Conservation (phyloP, 768 basidiomycete genomes). For the Podaxis sp. region DNA sequence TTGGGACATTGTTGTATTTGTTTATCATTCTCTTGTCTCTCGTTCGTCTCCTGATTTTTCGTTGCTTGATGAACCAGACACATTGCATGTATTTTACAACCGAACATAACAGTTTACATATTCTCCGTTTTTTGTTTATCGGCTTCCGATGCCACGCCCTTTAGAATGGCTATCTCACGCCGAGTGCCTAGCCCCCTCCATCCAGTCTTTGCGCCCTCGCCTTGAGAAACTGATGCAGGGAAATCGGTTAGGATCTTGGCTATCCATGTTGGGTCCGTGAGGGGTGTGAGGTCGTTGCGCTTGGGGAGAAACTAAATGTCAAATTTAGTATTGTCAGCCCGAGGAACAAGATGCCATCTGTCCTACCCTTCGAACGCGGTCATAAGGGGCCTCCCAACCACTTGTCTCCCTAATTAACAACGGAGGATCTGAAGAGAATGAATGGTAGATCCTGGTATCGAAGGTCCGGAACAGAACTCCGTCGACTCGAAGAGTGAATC, state of each 20-base stretch:
- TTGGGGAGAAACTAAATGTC: constrained; percentile 54
- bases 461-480: constrained; percentile 86
- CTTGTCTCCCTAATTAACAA: constrained; percentile 73
- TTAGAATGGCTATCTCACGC: constrained; percentile 47
- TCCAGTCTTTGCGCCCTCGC: constrained; percentile 63
- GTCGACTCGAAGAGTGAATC: constrained; percentile 94
- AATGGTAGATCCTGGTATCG: constrained; percentile 89
- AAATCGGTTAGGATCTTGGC: constrained; percentile 64
- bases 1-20: background rate
- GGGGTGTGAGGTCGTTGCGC: constrained; percentile 78
- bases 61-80: constrained; percentile 9
- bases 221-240: constrained; percentile 52
- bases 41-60: background rate
- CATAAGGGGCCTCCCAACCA: constrained; percentile 92
- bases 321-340: background rate
- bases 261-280: constrained; percentile 86
- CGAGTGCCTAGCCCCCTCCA: constrained; percentile 81
- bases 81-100: constrained; percentile 9
- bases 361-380: constrained; percentile 69
- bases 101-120: background rate
- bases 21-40: background rate
- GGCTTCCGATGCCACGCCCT: background rate
- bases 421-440: constrained; percentile 58
- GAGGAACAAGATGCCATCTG: background rate
- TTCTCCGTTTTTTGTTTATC: background rate